A percentile compares a stretch with the other conserved stretches of the same genome.
Conservation (phyloP, 129 eudicot species). For the Pseudognaphalium luteoalbum region DNA sequence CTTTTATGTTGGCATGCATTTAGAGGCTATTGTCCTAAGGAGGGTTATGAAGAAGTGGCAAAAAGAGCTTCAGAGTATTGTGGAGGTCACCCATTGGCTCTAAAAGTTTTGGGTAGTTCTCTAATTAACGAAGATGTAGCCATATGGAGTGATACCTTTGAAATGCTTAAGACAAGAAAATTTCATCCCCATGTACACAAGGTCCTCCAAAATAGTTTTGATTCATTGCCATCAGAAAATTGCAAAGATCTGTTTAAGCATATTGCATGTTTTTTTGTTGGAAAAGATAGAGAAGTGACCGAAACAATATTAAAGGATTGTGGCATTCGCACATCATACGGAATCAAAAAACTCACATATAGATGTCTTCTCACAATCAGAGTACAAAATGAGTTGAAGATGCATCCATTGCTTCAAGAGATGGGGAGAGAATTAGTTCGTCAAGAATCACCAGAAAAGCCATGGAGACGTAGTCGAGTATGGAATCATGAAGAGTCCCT, state of each 20-base stretch:
- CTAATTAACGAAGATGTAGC: not conserved
- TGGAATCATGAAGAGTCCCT: not conserved
- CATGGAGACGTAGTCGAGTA: not conserved
- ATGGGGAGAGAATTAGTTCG: not conserved
- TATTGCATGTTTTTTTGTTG: not conserved
- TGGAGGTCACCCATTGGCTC: not conserved
- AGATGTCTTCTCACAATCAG: not conserved
- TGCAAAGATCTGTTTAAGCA: not conserved
- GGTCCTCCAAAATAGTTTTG: not conserved
- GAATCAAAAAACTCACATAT: not conserved
- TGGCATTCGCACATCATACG: not conserved
- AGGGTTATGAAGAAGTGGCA: not conserved
- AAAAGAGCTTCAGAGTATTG: not conserved
- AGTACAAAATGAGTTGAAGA: not conserved
- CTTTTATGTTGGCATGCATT: not conserved
- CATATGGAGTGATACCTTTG: not conserved
- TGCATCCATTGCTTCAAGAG: slow-evolving; percentile 4
- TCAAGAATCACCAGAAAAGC: not conserved
- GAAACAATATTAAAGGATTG: not conserved
- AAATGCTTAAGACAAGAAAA: too few relatives aligned
- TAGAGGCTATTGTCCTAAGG: not conserved
- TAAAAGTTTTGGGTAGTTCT: not conserved
- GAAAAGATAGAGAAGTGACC: not conserved
- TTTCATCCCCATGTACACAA: not conserved
- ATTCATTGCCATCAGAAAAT: not conserved